Percentiles rank a stretch among this genome's conserved stretches.
These are phyloP conservation scores for Mortierella hygrophila DNA, from an alignment of 192 early-diverging fungal species.

Conservation along the genomic window DNA sequence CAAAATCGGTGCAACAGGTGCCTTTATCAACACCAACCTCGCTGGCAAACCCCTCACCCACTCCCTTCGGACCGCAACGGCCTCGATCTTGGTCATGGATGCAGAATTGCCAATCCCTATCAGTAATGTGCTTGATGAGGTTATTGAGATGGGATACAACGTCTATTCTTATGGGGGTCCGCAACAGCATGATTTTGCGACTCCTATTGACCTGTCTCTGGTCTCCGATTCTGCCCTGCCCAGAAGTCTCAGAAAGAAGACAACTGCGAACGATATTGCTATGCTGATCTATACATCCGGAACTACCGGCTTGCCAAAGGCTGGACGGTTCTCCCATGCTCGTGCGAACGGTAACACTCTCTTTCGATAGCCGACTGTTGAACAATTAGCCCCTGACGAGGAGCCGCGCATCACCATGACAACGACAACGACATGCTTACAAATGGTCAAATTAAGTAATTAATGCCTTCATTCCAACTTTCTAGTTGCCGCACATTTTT, in stretches of 20 bases:
- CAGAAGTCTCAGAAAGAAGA: constrained; percentile 27
- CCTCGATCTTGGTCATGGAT: constrained; percentile 54
- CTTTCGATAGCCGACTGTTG: background rate
- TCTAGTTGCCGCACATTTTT: constrained; percentile 47
- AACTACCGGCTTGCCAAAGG: constrained; percentile 75
- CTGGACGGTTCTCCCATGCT: constrained; percentile 62
- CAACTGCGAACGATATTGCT: constrained; percentile 44
- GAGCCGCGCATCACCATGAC: background rate
- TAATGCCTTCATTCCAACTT: background rate
- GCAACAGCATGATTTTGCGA: constrained; percentile 53
- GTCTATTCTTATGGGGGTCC: constrained; percentile 26
- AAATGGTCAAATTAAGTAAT: too few species aligned
- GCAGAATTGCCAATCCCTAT: constrained; percentile 41
- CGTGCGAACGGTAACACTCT: constrained; percentile 37
- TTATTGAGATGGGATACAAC: constrained; percentile 41
- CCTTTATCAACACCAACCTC: constrained; percentile 76
- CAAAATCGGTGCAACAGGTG: constrained; percentile 71
- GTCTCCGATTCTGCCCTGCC: constrained; percentile 44
- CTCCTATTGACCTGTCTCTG: constrained; percentile 34
- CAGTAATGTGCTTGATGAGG: constrained; percentile 27
- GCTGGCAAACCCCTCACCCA: constrained; percentile 59
- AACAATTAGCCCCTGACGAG: background rate
- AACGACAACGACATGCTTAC: background rate
- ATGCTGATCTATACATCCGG: constrained; percentile 68
- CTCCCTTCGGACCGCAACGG: constrained; percentile 51